Base-by-base conservation (phyloP, 208 protist species). In the Acanthamoeba quina region DNA sequence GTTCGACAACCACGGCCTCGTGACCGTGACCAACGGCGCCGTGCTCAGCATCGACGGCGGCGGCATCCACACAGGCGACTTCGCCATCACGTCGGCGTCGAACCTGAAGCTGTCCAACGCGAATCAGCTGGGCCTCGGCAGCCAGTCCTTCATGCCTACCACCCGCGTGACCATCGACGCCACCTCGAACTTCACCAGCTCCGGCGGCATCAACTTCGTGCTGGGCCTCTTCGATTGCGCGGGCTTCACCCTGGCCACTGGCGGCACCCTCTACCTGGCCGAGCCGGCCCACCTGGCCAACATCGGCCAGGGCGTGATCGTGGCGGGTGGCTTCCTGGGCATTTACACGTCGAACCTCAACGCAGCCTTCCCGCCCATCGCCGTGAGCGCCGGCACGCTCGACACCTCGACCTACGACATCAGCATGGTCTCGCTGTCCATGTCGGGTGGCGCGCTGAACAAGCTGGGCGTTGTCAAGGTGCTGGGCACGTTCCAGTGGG, bases 371-470 rank as follows among this genome's bases (percentile, higher is more conserved):
- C 86, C 86, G 60, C 86, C 86, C 41, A 34, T 76, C 56, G 29
- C 31, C 62, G 78, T 92, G 10, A 54, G 62, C 31, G 56, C 29
- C 47, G 86, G 86, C 86, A 92, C 68, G 64, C 86, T 92, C n/a
- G 86, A 92, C 86, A 76, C 86, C 11, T 92, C 86, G 37, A 76
- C 49, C 86, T 78, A 92, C 86, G 86, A 92, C 68, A 41, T 92
- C 29, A 58, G 26, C 60, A 19, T 92, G 17, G 19, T 62, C 5
- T 78, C 49, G 68, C 68, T 92, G 26, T 56, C 86, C 37, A 70
- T 92, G 56, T 47, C 86, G 24, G 68, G 60, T 49, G 86, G 62
- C 68, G 44, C 19, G 11, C 34, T 92, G 24, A 78, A 92, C 86
- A 92, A 92, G 68, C 86, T 49, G 41, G 86, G 86, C 41, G 56